Evolutionary conservation across 1,284 basidiomycete genomes (phyloP).

Genomic region (Abortiporus biennis): DNA sequence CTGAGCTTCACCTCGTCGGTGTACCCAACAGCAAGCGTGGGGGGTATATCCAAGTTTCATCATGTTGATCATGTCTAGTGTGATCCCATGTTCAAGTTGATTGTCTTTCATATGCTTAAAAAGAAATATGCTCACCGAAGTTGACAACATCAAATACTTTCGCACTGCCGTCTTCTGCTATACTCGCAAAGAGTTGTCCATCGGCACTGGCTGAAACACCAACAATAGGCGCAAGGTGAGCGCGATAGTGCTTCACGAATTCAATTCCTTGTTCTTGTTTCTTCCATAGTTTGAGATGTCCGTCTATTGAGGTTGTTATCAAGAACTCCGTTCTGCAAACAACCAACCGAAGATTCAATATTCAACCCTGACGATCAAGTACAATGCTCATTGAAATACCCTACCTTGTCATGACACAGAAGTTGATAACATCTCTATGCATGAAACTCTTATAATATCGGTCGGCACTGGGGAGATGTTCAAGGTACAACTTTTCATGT

Average conservation of each 20-base stretch:
- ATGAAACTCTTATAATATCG: slow-evolving; percentile 98
- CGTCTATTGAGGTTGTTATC: slow-evolving; percentile 92
- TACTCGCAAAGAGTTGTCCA: slow-evolving; percentile 87
- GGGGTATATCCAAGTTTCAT: slow-evolving; percentile 85
- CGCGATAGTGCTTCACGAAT: slow-evolving; percentile 92
- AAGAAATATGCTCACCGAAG: slow-evolving; percentile 17
- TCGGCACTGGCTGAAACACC: slow-evolving; percentile 87
- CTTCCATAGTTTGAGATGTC: slow-evolving; percentile 98
- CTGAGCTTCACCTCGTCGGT: slow-evolving; percentile 82
- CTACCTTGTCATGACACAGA: slow-evolving; percentile 80
- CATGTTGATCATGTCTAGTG: slow-evolving; percentile 97
- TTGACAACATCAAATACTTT: slow-evolving; percentile 98
- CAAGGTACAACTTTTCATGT: slow-evolving; percentile 82
- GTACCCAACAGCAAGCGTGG: slow-evolving; percentile 90
- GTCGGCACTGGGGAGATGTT: slow-evolving; percentile 87
- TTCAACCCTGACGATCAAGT: neutral
- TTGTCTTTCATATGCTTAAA: slow-evolving; percentile 2
- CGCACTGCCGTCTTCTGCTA: slow-evolving; percentile 79
- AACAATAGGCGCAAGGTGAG: slow-evolving; percentile 79
- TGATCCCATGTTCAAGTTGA: neutral
- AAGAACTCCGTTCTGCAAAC: slow-evolving; percentile 79
- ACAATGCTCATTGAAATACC: slow-evolving; percentile 17
- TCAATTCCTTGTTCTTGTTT: slow-evolving; percentile 92
- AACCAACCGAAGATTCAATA: neutral
- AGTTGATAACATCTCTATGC: slow-evolving; percentile 93